Base-by-base conservation (phyloP, 768 basidiomycete species). In the Albatrellus ellisii region DNA sequence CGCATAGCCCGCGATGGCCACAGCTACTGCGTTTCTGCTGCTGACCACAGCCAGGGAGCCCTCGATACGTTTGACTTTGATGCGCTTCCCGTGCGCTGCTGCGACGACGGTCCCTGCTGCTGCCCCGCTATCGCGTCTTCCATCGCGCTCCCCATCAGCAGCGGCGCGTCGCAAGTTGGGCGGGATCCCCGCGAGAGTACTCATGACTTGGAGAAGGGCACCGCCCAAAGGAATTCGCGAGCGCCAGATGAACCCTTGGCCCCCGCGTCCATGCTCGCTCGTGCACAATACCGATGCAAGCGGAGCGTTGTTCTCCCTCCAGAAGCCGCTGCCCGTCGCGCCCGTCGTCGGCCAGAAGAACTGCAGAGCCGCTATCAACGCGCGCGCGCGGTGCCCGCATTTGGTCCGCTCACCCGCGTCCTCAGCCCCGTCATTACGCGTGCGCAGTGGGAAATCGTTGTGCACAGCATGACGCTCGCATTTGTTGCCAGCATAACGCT, bases 371-470 rank as follows among this genome's bases (percentile, higher is more conserved):
- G 22, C 38, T 27, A 39, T 29, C 14, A 24, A 18, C 34, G 18
- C 12, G 17, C 27, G 22, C 14, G 28, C 22, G 32, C 28, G 43
- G 82, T 85, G 12, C 83, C 84, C 2, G 75, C 81, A 33, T 87
- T 87, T 47, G 69, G 75, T 17, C 79, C 82, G 25, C 60, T 88
- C 43, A 85, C 85, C 32, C 68, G 66, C 29, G 65, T 88, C 17
- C 65, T 81, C 38, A 81, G 71, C 45, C 77, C 81, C 12, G 66
- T 79, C 43, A 73, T 87, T 39, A 68, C 73, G 39, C 69, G 86
- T n/a, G 82, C 75, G 2, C 86, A 89, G 51, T 88, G 85, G 86
- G 83, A 87, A 59, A 79, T 88, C 22, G 80, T 87, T 24, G 62
- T 81, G 21, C 65, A 80, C 27, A 78, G 77, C 2, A 66, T 63